A percentile compares a stretch with the other conserved stretches of the same genome.
These are phyloP conservation scores for Naumovozyma castellii DNA, from an alignment of 805 yeast genomes.

Conservation along the genomic window DNA sequence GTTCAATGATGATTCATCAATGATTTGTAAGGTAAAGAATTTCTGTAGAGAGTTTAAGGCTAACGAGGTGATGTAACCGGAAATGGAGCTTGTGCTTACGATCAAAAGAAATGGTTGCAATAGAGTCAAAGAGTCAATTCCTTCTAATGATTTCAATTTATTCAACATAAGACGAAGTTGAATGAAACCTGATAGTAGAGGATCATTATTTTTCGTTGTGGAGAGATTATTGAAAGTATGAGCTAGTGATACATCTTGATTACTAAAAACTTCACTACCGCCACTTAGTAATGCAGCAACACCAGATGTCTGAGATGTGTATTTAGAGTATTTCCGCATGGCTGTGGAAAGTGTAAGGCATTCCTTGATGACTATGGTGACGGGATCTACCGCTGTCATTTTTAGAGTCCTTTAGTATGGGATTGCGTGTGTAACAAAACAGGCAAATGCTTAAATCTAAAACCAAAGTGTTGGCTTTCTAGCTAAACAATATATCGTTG, in stretches of 20 bases:
- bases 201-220: constrained; percentile 34
- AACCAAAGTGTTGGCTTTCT: no score
- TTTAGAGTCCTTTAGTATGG: background rate
- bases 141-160: constrained; percentile 41
- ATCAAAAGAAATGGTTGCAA: constrained; percentile 81
- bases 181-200: constrained; percentile 68
- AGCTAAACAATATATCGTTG: no score
- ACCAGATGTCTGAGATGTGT: constrained; percentile 53
- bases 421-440: no score
- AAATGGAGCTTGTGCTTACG: constrained; percentile 72
- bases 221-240: constrained; percentile 28
- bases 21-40: constrained; percentile 59
- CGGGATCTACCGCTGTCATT: constrained; percentile 51
- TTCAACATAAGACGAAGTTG: constrained; percentile 66
- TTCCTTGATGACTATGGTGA: constrained; percentile 78
- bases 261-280: constrained; percentile 42
- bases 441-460: no score
- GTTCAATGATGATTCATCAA: constrained; percentile 46
- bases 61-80: constrained; percentile 76
- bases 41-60: constrained; percentile 71
- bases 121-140: constrained; percentile 61
- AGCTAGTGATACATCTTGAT: constrained; percentile 34
- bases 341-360: constrained; percentile 79
- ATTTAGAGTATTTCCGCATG: constrained; percentile 77
- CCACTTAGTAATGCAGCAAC: constrained; percentile 81